Evolutionary conservation across 2,329 filamentous ascomycete species (phyloP).

Genomic region (Phoma herbarum): DNA sequence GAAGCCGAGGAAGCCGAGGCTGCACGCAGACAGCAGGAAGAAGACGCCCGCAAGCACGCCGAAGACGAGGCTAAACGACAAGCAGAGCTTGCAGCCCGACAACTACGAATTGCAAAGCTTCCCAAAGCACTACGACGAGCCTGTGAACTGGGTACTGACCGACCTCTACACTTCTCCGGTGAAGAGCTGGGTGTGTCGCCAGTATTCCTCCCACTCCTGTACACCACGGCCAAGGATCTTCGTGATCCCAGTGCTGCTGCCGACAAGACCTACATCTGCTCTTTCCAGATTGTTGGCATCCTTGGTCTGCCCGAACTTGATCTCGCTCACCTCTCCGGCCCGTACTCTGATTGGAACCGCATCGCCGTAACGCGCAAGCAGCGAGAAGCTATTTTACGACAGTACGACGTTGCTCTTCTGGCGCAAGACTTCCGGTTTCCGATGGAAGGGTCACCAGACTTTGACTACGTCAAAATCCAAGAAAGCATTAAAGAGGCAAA

Average conservation of each 20-base stretch:
- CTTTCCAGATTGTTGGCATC: constrained; percentile 52
- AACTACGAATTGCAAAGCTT: constrained; percentile 47
- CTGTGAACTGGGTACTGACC: constrained; percentile 48
- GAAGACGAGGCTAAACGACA: constrained; percentile 44
- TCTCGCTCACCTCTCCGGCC: constrained; percentile 42
- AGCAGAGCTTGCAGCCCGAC: constrained; percentile 43
- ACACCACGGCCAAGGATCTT: constrained; percentile 45
- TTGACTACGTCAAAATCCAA: constrained; percentile 48
- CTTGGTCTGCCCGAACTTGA: constrained; percentile 53
- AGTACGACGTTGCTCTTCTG: constrained; percentile 51
- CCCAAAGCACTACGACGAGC: constrained; percentile 49
- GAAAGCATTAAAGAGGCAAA: constrained; percentile 48
- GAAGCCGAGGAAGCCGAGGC: constrained; percentile 46
- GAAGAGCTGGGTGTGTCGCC: constrained; percentile 51
- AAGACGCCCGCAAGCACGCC: constrained; percentile 39
- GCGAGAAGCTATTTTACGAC: constrained; percentile 47
- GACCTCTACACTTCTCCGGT: constrained; percentile 51
- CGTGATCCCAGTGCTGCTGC: constrained; percentile 27
- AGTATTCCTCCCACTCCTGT: constrained; percentile 51
- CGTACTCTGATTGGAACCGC: constrained; percentile 50
- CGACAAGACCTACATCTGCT: constrained; percentile 48
- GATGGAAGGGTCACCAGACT: constrained; percentile 50
- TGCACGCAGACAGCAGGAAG: constrained; percentile 43
- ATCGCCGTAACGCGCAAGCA: constrained; percentile 47
- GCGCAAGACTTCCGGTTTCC: constrained; percentile 52